A percentile compares a stretch with the other conserved stretches of the same genome.
These are phyloP conservation scores for Cladobotryum mycophilum DNA, from an alignment of 2,329 filamentous ascomycete species.

Conservation along the genomic window DNA sequence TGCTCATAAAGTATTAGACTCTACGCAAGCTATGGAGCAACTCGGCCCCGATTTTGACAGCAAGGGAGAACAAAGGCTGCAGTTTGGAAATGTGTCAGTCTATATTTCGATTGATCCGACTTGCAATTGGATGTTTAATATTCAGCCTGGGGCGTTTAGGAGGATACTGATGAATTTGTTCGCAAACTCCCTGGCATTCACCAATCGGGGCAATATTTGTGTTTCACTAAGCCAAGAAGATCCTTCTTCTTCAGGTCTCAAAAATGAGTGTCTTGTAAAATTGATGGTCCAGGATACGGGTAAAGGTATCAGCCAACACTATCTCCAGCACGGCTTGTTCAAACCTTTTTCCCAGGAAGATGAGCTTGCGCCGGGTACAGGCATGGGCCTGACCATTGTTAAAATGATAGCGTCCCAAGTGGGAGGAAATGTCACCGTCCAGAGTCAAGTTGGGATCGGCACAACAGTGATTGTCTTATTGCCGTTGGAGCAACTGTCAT, in stretches of 20 bases:
- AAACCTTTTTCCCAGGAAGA: constrained; percentile 61
- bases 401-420: constrained; percentile 53
- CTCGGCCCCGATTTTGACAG: constrained; percentile 10
- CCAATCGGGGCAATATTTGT: too few relatives aligned
- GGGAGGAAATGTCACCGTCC: constrained; percentile 51
- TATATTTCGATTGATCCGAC: constrained; percentile 35
- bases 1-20: too few relatives aligned
- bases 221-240: too few relatives aligned
- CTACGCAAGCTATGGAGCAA: constrained; percentile 24
- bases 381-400: constrained; percentile 60
- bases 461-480: constrained; percentile 17
- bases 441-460: constrained; percentile 33
- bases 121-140: constrained; percentile 39
- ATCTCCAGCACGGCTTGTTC: constrained; percentile 53
- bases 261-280: too few relatives aligned
- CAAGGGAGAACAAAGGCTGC: constrained; percentile 3
- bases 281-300: constrained; percentile 37
- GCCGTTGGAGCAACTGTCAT: background rate
- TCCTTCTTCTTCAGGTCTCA: too few relatives aligned
- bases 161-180: too few relatives aligned
- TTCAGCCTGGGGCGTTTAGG: too few relatives aligned
- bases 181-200: too few relatives aligned
- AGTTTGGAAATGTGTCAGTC: constrained; percentile 19
- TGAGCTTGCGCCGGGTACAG: constrained; percentile 51
- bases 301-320: constrained; percentile 58